Base-by-base conservation (phyloP, 2,329 filamentous ascomycete species). In the Niveomyces coronatus region DNA sequence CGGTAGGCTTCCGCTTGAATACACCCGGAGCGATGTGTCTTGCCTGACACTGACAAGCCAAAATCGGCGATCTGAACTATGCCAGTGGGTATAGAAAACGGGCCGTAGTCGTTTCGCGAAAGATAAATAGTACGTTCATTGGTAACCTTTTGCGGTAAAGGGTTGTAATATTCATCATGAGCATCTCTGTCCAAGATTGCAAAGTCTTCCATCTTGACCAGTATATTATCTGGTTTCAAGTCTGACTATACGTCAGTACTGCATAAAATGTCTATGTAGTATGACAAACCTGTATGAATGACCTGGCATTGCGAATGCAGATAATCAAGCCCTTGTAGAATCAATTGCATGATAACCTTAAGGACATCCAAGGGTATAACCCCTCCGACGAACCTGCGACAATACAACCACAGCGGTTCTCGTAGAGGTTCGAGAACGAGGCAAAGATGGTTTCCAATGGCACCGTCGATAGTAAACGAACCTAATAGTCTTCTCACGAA, bases 361-460 rank as follows among this genome's bases (percentile, higher is more conserved):
- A 50, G 24, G 4, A 48, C 34, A 28, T 41, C 43, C 10, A 15
- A 6, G 9, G 31, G 31, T 4, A 34, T 34, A 2, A 52, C 43
- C 2, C 36, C 37, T 7, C 28, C 48, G 1, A 42, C 11, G 20
- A 43, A 53, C 29, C 50, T 44, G 11, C 35, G 35, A 4, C 42
- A 35, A 26, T 53, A 53, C 0, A 53, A 33, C 49, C 43, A 50
- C 6, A 53, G 36, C n/a, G 50, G 50, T 22, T 52, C 50, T 4
- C 47, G 47, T 2, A 53, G 31, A 7, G 48, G 33, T 3, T 51
- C 42, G 2, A 48, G 27, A 2, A 53, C 45, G 1, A 53, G 40
- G 9, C 50, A 51, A 6, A 29, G 4, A 13, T 52, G 48, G 4
- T 14, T 19, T 6, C 41, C 43, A 9, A 17, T 30, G 6, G 16